Evolutionary conservation across 306 rosid species (phyloP).

Genomic region (Abrus precatorius): DNA sequence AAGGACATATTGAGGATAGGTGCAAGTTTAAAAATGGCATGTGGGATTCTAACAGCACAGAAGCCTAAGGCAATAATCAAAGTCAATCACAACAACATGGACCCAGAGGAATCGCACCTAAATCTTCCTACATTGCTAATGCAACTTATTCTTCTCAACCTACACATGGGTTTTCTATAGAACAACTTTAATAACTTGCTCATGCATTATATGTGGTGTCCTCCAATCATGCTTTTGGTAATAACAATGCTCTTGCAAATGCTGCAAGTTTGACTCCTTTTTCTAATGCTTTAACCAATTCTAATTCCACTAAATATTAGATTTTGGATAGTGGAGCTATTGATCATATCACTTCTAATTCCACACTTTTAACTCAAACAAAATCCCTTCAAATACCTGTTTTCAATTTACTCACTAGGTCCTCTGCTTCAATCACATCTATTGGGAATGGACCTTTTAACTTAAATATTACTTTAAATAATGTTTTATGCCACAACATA

Average conservation of each 20-base stretch:
- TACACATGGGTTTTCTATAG: background rate
- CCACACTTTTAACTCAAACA: background rate
- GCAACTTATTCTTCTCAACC: constrained; percentile 4
- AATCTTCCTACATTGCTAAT: background rate
- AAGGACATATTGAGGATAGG: constrained; percentile 25
- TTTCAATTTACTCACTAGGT: constrained; percentile 35
- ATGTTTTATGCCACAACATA: constrained; percentile 3
- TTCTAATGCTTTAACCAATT: constrained; percentile 33
- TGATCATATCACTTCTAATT: constrained; percentile 31
- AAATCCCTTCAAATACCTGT: background rate
- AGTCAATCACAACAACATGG: background rate
- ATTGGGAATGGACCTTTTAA: background rate
- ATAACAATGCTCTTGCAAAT: constrained; percentile 24
- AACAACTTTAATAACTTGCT: constrained; percentile 1
- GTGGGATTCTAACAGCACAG: background rate
- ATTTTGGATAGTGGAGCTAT: constrained; percentile 18
- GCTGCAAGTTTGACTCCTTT: constrained; percentile 33
- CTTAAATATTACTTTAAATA: constrained; percentile 21
- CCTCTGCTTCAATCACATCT: constrained; percentile 27
- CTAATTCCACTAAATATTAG: constrained; percentile 7
- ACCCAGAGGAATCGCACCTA: background rate
- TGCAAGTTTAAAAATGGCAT: constrained; percentile 45
- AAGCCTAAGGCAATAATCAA: background rate
- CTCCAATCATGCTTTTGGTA: background rate
- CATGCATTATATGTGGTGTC: background rate